Base-by-base conservation (phyloP, 306 rosid species). In the Quercus berberidifolia region DNA sequence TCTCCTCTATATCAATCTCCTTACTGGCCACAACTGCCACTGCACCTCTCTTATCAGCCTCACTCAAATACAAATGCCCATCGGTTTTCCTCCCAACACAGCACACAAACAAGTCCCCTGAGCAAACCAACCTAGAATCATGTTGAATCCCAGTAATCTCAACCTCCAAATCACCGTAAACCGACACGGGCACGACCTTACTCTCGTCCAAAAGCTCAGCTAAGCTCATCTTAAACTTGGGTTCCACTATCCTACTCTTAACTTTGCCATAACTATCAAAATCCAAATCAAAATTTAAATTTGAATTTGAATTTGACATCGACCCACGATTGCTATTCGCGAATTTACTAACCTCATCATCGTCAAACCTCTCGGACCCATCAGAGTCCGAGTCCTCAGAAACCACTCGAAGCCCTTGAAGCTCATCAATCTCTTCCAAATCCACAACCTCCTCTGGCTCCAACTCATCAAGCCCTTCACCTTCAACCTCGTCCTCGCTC, bases 191-290 rank as follows among this genome's bases (percentile, higher is more conserved):
- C 11, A 95, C 99, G 0, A 92, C 97, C 78, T 95, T 93, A 35
- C 96, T 93, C 90, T 95, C 98, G 79, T 95, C 99, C 77, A 95
- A 86, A 72, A 93, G 93, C 88, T 93, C 98, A 52, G 94, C 99
- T 74, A 95, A 85, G 85, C 88, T 89, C 85, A 91, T 91, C 78
- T 74, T 93, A 74, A 95, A 95, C 88, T 84, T 95, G 2, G 98
- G 94, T 63, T 93, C 99, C 56, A 93, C 84, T 52, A 93, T 90
- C 74, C 97, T 91, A 83, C 94, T 71, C 81, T 84, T 93, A 60
- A 80, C 76, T 73, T 89, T 93, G 35, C 90, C 99, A 79, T 86
- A 95, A 55, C 69, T 89, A 74, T 93, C 99, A 67, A 95, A 93
- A 83, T 89, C 94, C 63, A 95, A 68, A 73, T 95, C 99, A 87